Conservation (phyloP, 2,329 filamentous ascomycete genomes). For the Trichoderma polysporum region DNA sequence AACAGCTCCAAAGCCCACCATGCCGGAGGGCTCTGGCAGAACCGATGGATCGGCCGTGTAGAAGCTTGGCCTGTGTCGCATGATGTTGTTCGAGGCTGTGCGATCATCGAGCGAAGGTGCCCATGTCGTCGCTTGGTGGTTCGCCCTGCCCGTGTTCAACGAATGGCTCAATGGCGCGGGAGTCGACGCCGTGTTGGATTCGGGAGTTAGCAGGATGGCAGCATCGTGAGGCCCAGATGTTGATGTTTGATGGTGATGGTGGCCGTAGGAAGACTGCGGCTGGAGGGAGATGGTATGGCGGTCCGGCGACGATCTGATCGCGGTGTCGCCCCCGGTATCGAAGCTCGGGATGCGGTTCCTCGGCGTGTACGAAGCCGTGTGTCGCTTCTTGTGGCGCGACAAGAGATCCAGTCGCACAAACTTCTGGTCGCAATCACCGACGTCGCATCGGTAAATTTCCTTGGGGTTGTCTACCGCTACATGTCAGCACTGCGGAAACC, state of each 20-base stretch:
- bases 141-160: constrained; percentile 21
- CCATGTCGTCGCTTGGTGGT: constrained; percentile 26
- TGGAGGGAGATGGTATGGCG: background rate
- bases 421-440: constrained; percentile 69
- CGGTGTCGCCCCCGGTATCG: constrained; percentile 34
- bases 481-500: constrained; percentile 10
- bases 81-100: constrained; percentile 33
- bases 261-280: constrained; percentile 1
- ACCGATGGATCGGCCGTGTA: constrained; percentile 34
- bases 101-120: constrained; percentile 37
- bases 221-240: constrained; percentile 45
- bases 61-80: constrained; percentile 40
- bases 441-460: constrained; percentile 75
- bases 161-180: constrained; percentile 29
- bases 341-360: constrained; percentile 53
- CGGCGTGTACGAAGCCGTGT: constrained; percentile 55
- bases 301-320: background rate
- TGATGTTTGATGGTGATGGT: constrained; percentile 27
- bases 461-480: constrained; percentile 66
- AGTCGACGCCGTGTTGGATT: constrained; percentile 36
- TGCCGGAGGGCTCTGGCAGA: constrained; percentile 35
- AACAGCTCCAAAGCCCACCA: constrained; percentile 32
- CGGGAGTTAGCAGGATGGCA: constrained; percentile 45
- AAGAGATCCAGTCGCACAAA: constrained; percentile 80
- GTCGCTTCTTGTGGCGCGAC: constrained; percentile 65